Percentiles rank a stretch among this genome's conserved stretches.
phyloP scores from a whole-genome alignment of 2,329 filamentous ascomycete species.

The Leptographium lundbergii region DNA sequence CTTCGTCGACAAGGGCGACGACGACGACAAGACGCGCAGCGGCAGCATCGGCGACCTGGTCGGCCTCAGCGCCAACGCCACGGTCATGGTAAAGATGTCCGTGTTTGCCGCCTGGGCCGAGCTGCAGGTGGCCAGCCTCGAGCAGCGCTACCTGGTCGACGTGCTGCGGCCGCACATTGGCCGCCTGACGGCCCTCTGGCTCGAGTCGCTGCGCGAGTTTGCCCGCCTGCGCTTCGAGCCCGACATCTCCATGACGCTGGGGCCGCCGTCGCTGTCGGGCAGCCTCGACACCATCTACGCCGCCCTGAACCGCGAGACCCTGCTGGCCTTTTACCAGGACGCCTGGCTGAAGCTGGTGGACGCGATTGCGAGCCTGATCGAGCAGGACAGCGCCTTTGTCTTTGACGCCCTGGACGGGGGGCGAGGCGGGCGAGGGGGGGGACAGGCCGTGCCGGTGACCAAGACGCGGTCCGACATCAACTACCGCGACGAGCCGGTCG shows the following conservation, averaged over 20 bases:
- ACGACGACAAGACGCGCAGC: slow-evolving; percentile 32
- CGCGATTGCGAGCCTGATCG: slow-evolving; percentile 91
- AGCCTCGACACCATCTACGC: slow-evolving; percentile 91
- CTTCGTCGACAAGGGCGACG: slow-evolving; percentile 49
- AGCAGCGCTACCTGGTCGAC: slow-evolving; percentile 78
- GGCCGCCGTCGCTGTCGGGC: slow-evolving; percentile 66
- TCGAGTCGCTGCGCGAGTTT: slow-evolving; percentile 86
- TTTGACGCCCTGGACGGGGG: slow-evolving; percentile 94
- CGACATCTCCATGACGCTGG: slow-evolving; percentile 84
- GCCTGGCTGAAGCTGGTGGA: slow-evolving; percentile 95
- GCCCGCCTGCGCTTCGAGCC: slow-evolving; percentile 85
- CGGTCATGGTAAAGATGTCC: slow-evolving; percentile 97
- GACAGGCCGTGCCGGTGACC: slow-evolving; percentile 14
- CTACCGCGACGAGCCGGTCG: slow-evolving; percentile 93
- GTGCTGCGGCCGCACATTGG: slow-evolving; percentile 86
- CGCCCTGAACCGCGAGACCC: slow-evolving; percentile 83
- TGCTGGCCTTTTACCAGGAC: slow-evolving; percentile 92
- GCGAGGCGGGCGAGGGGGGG: slow-evolving; percentile 35
- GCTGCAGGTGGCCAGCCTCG: slow-evolving; percentile 84
- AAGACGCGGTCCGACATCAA: slow-evolving; percentile 96
- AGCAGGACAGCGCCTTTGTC: slow-evolving; percentile 94
- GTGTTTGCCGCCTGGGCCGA: slow-evolving; percentile 97
- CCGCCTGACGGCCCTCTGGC: slow-evolving; percentile 82
- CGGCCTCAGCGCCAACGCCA: slow-evolving; percentile 86
- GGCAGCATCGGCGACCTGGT: slow-evolving; percentile 87